Base-by-base conservation (phyloP, 345 rosid genomes). In the Heritiera fomes region DNA sequence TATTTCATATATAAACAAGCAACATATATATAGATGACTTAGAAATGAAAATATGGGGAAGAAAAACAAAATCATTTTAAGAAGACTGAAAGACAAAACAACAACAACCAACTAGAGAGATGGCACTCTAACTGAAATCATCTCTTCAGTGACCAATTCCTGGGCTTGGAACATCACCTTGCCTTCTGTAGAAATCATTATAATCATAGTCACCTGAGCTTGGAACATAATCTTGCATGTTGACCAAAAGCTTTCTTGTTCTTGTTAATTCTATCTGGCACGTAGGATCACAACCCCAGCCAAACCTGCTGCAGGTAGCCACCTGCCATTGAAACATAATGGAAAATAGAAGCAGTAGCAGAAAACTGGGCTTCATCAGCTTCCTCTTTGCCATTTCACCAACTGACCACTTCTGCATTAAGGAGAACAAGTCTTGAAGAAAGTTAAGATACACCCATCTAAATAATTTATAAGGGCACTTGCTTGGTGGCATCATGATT, bases 101-200 rank as follows among this genome's bases (percentile, higher is more conserved):
- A 70, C 9, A 32, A 72, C 2, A 38, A 15, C 2, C 45, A 72
- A 12, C 46, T 53, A 2, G 46, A 2, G 46, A 72, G 46, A 17
- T 47, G 32, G 30, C 30, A 47, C 13, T 55, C 34, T 47, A 69
- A 20, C 56, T 20, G 40, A 69, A 46, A 32, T 49, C 1, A 46
- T 59, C 8, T 15, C 15, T 52, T 75, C 59, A 75, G 30, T 75
- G 78, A 62, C 78, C 78, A 30, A 62, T 18, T 62, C 71, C 71
- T 45, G 71, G 78, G 70, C 78, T 75, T 45, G 78, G 78, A 62
- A 75, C 78, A 75, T 75, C 78, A 28, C 78, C 78, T 62, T 75
- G 78, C 38, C 78, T 75, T 28, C 43, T 75, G 46, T 75, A 62
- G 30, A 60, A 62, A 46, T 55, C 71, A 38, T 38, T 72, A 41